These are phyloP conservation scores for Candida tetrigidarum DNA, from an alignment of 1,139 yeast species.

Conservation along the genomic window DNA sequence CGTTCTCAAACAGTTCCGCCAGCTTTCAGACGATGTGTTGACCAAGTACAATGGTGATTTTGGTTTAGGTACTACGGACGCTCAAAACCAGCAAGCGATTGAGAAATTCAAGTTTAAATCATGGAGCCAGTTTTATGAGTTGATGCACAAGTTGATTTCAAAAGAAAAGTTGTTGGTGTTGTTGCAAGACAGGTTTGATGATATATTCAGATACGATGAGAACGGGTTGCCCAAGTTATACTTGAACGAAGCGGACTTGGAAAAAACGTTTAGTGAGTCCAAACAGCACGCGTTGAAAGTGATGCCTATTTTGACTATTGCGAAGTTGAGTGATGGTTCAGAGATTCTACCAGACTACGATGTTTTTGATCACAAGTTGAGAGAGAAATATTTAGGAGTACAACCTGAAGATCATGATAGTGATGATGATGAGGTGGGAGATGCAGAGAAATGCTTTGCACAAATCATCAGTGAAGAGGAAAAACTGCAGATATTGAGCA, in stretches of 20 bases:
- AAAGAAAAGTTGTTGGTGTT: constrained; percentile 61
- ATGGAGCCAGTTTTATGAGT: constrained; percentile 67
- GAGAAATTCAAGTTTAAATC: constrained; percentile 53
- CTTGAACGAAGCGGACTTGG: constrained; percentile 76
- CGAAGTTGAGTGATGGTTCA: constrained; percentile 55
- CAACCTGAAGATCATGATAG: constrained; percentile 28
- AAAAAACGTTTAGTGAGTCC: constrained; percentile 62
- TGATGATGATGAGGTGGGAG: constrained; percentile 44
- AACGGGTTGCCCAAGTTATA: constrained; percentile 84
- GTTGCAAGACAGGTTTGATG: constrained; percentile 77
- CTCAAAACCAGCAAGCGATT: constrained; percentile 44
- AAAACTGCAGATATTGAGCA: constrained; percentile 57
- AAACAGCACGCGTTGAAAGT: constrained; percentile 58
- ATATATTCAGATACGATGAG: constrained; percentile 78
- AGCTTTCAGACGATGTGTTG: constrained; percentile 31
- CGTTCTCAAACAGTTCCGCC: constrained; percentile 51
- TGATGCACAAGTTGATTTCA: constrained; percentile 60
- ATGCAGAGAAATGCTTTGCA: constrained; percentile 45
- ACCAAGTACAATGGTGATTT: constrained; percentile 45
- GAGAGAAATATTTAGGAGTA: constrained; percentile 28
- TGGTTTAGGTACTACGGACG: constrained; percentile 57
- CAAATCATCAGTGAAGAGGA: constrained; percentile 63
- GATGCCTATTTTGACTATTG: constrained; percentile 63
- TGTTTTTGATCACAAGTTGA: constrained; percentile 32
- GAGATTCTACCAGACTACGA: constrained; percentile 63